Percentiles rank a stretch among this genome's conserved stretches.
Evolutionary conservation across 306 rosid genomes (phyloP).

Genomic region (Pachyrhizus erosus): DNA sequence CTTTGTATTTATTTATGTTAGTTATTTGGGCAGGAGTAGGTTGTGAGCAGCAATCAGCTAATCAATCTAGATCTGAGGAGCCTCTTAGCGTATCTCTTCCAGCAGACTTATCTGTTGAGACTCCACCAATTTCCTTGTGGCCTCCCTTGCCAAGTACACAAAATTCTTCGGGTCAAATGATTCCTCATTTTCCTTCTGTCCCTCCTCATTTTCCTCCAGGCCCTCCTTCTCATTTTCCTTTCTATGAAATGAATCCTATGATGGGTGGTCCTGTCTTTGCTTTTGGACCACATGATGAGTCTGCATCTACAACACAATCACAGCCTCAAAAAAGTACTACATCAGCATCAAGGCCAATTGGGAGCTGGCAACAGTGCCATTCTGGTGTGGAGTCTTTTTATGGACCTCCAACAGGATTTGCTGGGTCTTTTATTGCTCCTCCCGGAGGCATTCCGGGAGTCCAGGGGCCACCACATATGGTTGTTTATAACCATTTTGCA

Average conservation of each 20-base stretch:
- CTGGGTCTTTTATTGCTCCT: constrained; percentile 89
- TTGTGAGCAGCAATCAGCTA: constrained; percentile 64
- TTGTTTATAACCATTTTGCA: constrained; percentile 96
- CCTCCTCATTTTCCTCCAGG: constrained; percentile 86
- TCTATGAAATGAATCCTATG: constrained; percentile 95
- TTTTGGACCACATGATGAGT: constrained; percentile 87
- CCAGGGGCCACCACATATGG: constrained; percentile 98
- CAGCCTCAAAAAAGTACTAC: constrained; percentile 70
- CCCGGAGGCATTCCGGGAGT: constrained; percentile 93
- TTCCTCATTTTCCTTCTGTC: constrained; percentile 81
- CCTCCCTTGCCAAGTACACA: constrained; percentile 76
- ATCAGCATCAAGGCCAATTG: constrained; percentile 69
- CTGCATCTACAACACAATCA: constrained; percentile 68
- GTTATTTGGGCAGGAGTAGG: constrained; percentile 61
- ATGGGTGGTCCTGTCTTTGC: constrained; percentile 92
- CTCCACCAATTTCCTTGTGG: constrained; percentile 87
- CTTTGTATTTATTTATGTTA: background rate
- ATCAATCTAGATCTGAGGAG: constrained; percentile 83
- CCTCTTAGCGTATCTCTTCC: constrained; percentile 87
- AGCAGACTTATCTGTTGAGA: constrained; percentile 92
- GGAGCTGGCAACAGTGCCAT: constrained; percentile 93
- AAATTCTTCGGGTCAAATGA: constrained; percentile 82
- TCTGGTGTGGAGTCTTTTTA: constrained; percentile 92
- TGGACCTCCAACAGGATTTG: constrained; percentile 90
- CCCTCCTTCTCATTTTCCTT: constrained; percentile 85